Evolutionary conservation across 1,284 basidiomycete species (phyloP).

Genomic region (Ceratobasidium sp.): DNA sequence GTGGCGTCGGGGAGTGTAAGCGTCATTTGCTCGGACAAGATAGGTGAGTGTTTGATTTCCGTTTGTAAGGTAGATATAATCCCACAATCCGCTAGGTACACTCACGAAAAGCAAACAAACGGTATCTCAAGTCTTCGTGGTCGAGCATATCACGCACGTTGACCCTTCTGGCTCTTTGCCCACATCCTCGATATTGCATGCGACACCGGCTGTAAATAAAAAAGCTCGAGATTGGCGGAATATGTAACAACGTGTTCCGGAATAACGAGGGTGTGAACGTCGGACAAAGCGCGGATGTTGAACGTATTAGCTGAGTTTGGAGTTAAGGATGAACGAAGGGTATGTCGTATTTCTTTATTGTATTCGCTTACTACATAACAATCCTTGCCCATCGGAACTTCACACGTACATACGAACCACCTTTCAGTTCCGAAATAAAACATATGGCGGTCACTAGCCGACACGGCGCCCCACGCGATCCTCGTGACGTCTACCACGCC

Average conservation of each 20-base stretch:
- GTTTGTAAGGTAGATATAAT: not conserved
- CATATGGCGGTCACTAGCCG: conserved; percentile 90
- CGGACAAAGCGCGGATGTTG: conserved; percentile 95
- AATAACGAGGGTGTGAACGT: conserved; percentile 82
- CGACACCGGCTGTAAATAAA: conserved; percentile 72
- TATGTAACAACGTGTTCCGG: conserved; percentile 80
- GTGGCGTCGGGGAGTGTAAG: conserved; percentile 94
- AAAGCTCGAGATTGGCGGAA: conserved; percentile 73
- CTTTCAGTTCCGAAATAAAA: conserved; percentile 94
- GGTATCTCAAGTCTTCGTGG: conserved; percentile 87
- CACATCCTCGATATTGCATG: conserved; percentile 49
- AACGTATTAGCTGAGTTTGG: conserved; percentile 83
- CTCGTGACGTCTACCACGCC: conserved; percentile 85
- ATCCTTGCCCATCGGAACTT: conserved; percentile 64
- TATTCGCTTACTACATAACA: not conserved
- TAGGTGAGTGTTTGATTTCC: conserved; percentile 65
- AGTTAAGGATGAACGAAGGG: conserved; percentile 77
- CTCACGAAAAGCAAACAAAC: conserved; percentile 97
- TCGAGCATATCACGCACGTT: conserved; percentile 84
- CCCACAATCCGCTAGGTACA: conserved; percentile 70
- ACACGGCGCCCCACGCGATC: conserved; percentile 61
- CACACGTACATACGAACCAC: conserved; percentile 79
- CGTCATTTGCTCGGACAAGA: conserved; percentile 98
- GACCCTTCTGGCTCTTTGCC: conserved; percentile 61
- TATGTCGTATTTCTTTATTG: conserved; percentile 54